Conservation (phyloP, 352 stramenopile species). For the Phytophthora constricta region DNA sequence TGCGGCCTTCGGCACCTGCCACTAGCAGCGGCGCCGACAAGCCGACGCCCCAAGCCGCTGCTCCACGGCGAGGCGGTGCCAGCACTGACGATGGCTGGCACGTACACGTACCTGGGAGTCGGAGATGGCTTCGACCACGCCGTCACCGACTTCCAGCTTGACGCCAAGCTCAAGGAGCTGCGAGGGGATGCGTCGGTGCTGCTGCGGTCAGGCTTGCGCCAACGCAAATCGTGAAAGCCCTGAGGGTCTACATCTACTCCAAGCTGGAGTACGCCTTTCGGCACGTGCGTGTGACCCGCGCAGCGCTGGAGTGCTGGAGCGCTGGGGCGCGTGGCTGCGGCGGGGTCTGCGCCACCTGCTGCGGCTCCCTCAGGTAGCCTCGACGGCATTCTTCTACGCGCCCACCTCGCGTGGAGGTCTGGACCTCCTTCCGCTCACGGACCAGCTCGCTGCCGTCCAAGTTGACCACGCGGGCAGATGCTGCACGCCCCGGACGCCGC, state of each 20-base stretch:
- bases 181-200: slow-evolving; percentile 6
- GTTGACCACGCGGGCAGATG: slow-evolving; percentile 14
- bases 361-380: not conserved
- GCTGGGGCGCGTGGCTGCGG: slow-evolving; percentile 1
- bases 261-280: slow-evolving; percentile 8
- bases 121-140: slow-evolving; percentile 19
- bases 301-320: slow-evolving; percentile 18
- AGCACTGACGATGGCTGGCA: not conserved
- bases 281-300: slow-evolving; percentile 1
- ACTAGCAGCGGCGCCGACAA: slow-evolving; percentile 1
- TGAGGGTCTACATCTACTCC: slow-evolving; percentile 31
- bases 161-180: slow-evolving; percentile 4
- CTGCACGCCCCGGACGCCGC: slow-evolving; percentile 14
- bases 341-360: slow-evolving; percentile 10
- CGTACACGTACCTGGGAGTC: slow-evolving; percentile 7
- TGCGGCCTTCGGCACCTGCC: not conserved
- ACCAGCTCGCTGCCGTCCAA: slow-evolving; percentile 16
- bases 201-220: slow-evolving; percentile 8
- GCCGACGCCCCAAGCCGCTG: not conserved
- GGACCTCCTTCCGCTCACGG: slow-evolving; percentile 10
- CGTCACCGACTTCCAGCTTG: slow-evolving; percentile 4
- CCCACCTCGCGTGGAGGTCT: slow-evolving; percentile 13
- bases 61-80: not conserved
- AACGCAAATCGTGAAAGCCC: slow-evolving; percentile 16
- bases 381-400: slow-evolving; percentile 22